phyloP scores from a whole-genome alignment of 331 rosid genomes.

The Acacia concinna region DNA sequence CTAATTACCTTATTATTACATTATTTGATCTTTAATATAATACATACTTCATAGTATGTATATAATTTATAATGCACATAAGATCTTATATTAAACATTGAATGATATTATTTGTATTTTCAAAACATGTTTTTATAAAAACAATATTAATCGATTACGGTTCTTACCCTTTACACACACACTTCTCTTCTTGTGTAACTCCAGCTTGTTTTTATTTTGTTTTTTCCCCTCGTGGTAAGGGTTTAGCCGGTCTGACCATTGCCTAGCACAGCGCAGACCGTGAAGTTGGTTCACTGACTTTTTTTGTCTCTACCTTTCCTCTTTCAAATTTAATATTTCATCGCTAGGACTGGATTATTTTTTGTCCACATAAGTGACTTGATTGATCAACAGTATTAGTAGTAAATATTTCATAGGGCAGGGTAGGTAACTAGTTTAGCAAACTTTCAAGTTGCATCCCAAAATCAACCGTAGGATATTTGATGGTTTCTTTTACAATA shows the following conservation, averaged over 20 bases:
- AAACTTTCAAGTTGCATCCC: neutral
- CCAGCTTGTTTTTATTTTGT: neutral
- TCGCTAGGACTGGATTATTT: neutral
- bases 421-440: neutral
- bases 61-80: too few species aligned
- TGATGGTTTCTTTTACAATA: neutral
- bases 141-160: too few species aligned
- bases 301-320: neutral
- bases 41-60: fast-evolving
- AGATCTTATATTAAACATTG: too few species aligned
- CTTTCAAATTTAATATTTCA: neutral
- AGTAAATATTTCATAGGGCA: neutral
- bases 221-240: neutral
- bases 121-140: too few species aligned
- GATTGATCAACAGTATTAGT: too few species aligned
- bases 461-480: neutral
- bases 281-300: neutral
- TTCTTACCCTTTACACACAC: too few species aligned
- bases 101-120: too few species aligned
- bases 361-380: too few species aligned
- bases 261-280: neutral
- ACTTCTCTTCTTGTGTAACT: neutral
- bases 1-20: too few species aligned
- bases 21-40: too few species aligned
- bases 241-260: neutral